Evolutionary conservation across 2,329 filamentous ascomycete genomes (phyloP).

Genomic region (Metarhizium album): DNA sequence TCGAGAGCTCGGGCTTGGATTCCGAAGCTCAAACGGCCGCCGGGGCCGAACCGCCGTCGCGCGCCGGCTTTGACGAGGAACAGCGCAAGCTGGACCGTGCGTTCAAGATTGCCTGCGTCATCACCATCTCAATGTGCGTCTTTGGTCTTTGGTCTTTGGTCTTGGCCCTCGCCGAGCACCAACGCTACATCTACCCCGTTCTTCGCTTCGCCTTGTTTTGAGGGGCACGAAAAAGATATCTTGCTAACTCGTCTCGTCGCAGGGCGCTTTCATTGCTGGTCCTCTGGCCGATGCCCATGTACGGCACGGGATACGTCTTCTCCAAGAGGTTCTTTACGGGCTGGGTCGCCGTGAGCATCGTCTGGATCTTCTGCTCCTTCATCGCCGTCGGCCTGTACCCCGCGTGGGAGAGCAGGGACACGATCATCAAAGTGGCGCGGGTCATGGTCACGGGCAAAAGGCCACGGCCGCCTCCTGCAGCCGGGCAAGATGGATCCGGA

Average conservation of each 20-base stretch:
- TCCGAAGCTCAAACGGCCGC: constrained; percentile 14
- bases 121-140: constrained; percentile 21
- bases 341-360: constrained; percentile 59
- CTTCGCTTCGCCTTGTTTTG: too few species aligned
- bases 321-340: constrained; percentile 55
- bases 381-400: constrained; percentile 72
- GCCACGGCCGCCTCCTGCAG: neutral
- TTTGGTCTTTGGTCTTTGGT: too few species aligned
- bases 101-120: constrained; percentile 33
- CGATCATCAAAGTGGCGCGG: constrained; percentile 20
- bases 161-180: too few species aligned
- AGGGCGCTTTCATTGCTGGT: constrained; percentile 60
- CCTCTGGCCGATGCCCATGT: constrained; percentile 90
- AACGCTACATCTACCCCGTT: too few species aligned
- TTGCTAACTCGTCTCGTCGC: neutral
- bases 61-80: constrained; percentile 30
- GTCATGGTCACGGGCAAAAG: constrained; percentile 9
- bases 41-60: constrained; percentile 12
- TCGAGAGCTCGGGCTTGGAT: constrained; percentile 44
- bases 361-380: constrained; percentile 62
- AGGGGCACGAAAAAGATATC: too few species aligned
- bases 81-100: constrained; percentile 41
- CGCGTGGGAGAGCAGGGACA: constrained; percentile 65
- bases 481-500: neutral
- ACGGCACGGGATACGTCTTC: constrained; percentile 63